These are phyloP conservation scores for Paxillus rubicundulus DNA, from an alignment of 768 basidiomycete species.

Conservation along the genomic window DNA sequence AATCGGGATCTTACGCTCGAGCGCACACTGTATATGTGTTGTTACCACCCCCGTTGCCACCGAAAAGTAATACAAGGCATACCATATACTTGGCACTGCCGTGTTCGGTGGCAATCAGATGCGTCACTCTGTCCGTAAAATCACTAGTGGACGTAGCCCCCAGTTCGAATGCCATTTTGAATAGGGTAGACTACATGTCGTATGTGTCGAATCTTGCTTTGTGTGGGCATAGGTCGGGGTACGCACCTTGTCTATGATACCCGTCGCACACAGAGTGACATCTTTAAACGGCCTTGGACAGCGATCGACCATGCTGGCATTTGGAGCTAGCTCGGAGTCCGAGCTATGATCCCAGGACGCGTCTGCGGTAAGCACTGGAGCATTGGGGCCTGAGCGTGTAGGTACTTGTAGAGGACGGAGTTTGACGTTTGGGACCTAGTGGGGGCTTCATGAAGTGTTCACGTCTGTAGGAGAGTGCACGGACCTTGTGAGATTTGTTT, in stretches of 20 bases:
- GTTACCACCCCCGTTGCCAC: not conserved
- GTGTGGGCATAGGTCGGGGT: not conserved
- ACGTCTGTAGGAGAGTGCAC: not conserved
- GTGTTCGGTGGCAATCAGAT: constrained; percentile 78
- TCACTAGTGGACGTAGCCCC: constrained; percentile 69
- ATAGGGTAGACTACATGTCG: constrained; percentile 55
- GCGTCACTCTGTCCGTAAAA: constrained; percentile 85
- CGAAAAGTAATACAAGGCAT: constrained; percentile 18
- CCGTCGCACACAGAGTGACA: constrained; percentile 71
- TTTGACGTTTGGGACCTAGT: constrained; percentile 79
- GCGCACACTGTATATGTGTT: constrained; percentile 59
- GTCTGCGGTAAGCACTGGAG: constrained; percentile 20
- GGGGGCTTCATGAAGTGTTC: not conserved
- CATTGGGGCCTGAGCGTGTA: constrained; percentile 17
- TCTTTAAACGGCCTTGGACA: constrained; percentile 69
- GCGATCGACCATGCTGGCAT: constrained; percentile 43
- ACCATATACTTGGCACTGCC: constrained; percentile 85
- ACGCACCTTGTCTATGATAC: constrained; percentile 73
- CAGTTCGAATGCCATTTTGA: constrained; percentile 75
- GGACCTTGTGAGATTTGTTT: constrained; percentile 68
- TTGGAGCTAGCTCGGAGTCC: constrained; percentile 51
- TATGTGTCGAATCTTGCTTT: constrained; percentile 3
- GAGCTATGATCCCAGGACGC: constrained; percentile 39
- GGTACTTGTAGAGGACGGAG: constrained; percentile 60
- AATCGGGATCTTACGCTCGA: constrained; percentile 79